These are phyloP conservation scores for Termitomyces sp. DNA, from an alignment of 768 basidiomycete species.

Conservation along the genomic window DNA sequence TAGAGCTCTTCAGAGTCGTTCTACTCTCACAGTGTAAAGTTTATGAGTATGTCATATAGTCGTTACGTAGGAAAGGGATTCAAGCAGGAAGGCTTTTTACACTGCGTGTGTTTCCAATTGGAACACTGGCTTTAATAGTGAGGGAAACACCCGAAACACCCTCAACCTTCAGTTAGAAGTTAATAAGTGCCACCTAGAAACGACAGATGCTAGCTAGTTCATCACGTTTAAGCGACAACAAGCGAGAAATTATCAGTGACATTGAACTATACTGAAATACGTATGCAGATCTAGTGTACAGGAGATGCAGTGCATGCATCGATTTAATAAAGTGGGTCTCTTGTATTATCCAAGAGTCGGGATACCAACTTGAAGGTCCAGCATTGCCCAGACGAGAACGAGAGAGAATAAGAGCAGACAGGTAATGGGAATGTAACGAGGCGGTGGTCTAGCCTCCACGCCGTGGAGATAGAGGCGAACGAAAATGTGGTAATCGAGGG, in stretches of 20 bases:
- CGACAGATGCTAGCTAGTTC: too few relatives aligned
- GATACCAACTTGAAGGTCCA: background rate
- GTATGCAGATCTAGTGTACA: conserved; percentile 11
- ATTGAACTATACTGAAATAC: conserved; percentile 1
- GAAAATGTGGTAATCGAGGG: background rate
- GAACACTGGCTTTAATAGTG: too few relatives aligned
- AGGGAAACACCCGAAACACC: too few relatives aligned
- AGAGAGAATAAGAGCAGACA: background rate
- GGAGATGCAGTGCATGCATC: conserved; percentile 4
- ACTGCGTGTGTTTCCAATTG: too few relatives aligned
- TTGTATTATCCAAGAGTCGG: conserved; percentile 1
- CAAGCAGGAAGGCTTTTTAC: too few relatives aligned
- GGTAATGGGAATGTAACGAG: too few relatives aligned
- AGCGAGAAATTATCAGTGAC: background rate
- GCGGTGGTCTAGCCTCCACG: background rate
- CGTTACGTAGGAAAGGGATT: too few relatives aligned
- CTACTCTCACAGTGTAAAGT: too few relatives aligned
- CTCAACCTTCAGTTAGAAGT: background rate
- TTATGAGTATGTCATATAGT: too few relatives aligned
- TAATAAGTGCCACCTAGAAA: too few relatives aligned
- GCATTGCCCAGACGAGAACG: background rate
- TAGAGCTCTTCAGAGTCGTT: background rate
- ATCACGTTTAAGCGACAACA: background rate
- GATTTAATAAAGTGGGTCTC: conserved; percentile 3
- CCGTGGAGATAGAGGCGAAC: background rate